A percentile compares a stretch with the other conserved stretches of the same genome.
Evolutionary conservation across 78 protist species (phyloP).

Genomic region (Polysphondylium violaceum): DNA sequence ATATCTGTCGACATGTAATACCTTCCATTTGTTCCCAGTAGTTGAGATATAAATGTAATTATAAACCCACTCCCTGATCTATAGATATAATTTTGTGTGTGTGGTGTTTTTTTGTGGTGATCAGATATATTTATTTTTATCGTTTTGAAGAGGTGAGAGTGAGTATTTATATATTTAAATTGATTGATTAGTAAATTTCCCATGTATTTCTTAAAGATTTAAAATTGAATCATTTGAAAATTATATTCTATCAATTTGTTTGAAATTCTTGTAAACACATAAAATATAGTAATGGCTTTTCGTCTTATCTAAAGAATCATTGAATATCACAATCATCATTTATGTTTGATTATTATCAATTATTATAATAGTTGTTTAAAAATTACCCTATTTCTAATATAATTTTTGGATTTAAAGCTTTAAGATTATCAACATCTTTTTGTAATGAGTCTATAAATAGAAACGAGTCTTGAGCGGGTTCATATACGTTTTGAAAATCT

Average conservation of each 20-base stretch:
- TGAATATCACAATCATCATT: not conserved
- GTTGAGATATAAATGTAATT: slow-evolving; percentile 35
- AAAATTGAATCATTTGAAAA: no score
- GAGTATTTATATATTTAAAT: no score
- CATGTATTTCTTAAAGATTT: no score
- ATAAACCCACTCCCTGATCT: slow-evolving; percentile 83
- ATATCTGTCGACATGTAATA: slow-evolving; percentile 63
- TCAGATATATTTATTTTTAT: no score
- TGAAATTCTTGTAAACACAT: no score
- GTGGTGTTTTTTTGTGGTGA: no score
- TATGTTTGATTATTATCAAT: not conserved
- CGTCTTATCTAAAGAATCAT: not conserved
- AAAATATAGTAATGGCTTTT: no score
- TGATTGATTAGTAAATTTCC: no score
- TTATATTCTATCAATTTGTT: no score
- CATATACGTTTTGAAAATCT: slow-evolving; percentile 79
- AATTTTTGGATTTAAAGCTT: slow-evolving; percentile 18
- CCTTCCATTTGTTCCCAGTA: not conserved
- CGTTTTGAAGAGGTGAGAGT: no score
- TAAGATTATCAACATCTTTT: slow-evolving; percentile 33
- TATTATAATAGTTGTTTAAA: no score
- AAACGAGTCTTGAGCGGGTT: slow-evolving; percentile 79
- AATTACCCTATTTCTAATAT: slow-evolving; percentile 73
- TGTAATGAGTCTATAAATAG: slow-evolving; percentile 62
- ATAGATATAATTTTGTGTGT: no score